phyloP scores from a whole-genome alignment of 306 rosid species.

The Malus sieversii region DNA sequence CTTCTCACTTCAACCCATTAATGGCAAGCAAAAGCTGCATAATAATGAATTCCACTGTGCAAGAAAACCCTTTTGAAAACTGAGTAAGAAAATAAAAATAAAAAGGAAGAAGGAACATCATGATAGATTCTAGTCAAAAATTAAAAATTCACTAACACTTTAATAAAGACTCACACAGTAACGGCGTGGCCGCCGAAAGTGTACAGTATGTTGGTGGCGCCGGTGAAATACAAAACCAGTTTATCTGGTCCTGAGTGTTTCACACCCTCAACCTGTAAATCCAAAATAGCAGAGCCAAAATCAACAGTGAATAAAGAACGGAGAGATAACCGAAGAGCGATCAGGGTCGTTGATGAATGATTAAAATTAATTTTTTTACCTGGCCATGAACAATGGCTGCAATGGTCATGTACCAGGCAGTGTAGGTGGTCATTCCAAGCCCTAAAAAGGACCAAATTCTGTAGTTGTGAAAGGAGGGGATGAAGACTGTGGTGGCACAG shows the following conservation, averaged over 20 bases:
- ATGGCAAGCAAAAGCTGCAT: constrained; percentile 47
- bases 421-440: constrained; percentile 92
- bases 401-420: constrained; percentile 94
- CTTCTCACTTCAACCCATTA: constrained; percentile 25
- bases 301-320: not conserved
- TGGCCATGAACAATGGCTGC: constrained; percentile 75
- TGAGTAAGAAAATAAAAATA: not conserved
- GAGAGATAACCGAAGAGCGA: not conserved
- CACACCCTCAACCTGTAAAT: constrained; percentile 64
- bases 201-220: constrained; percentile 92
- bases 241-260: constrained; percentile 68
- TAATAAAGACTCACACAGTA: constrained; percentile 59
- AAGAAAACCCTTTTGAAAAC: not conserved
- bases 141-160: not conserved
- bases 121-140: not conserved
- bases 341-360: not conserved
- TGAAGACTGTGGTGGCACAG: constrained; percentile 93
- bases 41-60: not conserved
- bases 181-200: constrained; percentile 99
- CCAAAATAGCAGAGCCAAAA: not conserved
- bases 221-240: constrained; percentile 81
- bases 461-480: constrained; percentile 92
- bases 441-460: constrained; percentile 96
- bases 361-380: constrained; percentile 25
- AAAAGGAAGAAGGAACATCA: not conserved